A percentile compares a stretch with the other conserved stretches of the same genome.
phyloP scores from a whole-genome alignment of 306 rosid species.

The Vicia villosa region DNA sequence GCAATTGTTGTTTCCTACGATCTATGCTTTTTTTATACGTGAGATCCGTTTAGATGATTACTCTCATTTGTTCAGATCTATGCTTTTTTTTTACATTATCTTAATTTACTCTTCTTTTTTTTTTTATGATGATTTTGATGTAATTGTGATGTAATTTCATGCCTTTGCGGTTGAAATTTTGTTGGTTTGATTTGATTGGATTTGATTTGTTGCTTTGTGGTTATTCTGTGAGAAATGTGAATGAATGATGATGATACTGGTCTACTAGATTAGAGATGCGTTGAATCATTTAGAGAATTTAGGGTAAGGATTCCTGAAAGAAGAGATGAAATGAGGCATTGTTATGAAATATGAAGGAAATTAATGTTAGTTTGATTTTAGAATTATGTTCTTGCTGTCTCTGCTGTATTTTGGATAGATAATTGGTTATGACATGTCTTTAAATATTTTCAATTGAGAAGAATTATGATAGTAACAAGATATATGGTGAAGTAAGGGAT shows the following conservation, averaged over 20 bases:
- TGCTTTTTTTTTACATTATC: not conserved
- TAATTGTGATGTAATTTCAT: not conserved
- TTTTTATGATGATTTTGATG: not conserved
- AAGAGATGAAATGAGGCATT: not conserved
- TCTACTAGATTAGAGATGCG: not conserved
- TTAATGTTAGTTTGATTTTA: not conserved
- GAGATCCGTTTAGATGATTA: not conserved
- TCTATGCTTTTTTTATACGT: not conserved
- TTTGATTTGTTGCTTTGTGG: not conserved
- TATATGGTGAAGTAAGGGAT: not conserved
- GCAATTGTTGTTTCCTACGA: constrained; percentile 21
- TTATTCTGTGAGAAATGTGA: constrained; percentile 14
- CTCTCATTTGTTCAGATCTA: constrained; percentile 26
- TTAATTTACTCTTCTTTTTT: not conserved
- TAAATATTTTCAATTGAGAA: not conserved
- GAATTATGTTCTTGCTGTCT: not conserved
- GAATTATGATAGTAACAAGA: not conserved
- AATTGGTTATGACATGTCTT: constrained; percentile 5
- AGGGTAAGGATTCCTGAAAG: not conserved
- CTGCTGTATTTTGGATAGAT: constrained; percentile 5
- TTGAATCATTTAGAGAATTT: not conserved
- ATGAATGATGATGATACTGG: not conserved
- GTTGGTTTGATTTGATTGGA: not conserved
- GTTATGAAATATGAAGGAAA: not conserved
- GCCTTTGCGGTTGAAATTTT: not conserved